Percentiles rank a stretch among this genome's conserved stretches.
Conservation (phyloP, 306 rosid genomes). For the Echinosophora koreensis region DNA sequence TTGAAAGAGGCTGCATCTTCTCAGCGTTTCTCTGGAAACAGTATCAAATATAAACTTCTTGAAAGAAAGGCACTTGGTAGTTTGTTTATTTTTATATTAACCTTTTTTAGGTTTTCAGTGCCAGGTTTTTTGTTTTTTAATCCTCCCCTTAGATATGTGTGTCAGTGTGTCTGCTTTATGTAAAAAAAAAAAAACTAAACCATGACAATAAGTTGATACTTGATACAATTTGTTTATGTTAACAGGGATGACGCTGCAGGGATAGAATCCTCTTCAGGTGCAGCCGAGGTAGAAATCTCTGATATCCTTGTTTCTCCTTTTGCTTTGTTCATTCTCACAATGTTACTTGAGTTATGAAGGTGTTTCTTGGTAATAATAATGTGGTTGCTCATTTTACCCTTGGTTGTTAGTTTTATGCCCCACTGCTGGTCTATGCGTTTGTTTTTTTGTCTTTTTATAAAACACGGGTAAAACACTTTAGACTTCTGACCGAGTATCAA, state of each 20-base stretch:
- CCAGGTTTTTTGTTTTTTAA: background rate
- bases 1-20: background rate
- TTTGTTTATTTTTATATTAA: background rate
- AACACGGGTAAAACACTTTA: background rate
- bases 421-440: background rate
- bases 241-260: constrained; percentile 37
- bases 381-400: background rate
- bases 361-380: background rate
- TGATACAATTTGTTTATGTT: constrained; percentile 17
- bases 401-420: background rate
- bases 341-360: background rate
- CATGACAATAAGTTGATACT: constrained; percentile 8
- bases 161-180: background rate
- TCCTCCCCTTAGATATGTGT: background rate
- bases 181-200: background rate
- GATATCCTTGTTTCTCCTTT: background rate
- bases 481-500: background rate
- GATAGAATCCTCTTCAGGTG: constrained; percentile 40
- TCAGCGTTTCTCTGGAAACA: background rate
- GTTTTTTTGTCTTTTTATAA: background rate
- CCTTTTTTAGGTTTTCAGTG: background rate
- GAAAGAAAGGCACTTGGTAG: background rate
- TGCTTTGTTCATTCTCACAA: background rate
- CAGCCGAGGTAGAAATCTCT: constrained; percentile 39
- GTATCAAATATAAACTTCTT: background rate